Evolutionary conservation across 768 basidiomycete species (phyloP), one percentile per base, ranked within the genome.

Genomic region (Xerocomus spinulosus): DNA sequence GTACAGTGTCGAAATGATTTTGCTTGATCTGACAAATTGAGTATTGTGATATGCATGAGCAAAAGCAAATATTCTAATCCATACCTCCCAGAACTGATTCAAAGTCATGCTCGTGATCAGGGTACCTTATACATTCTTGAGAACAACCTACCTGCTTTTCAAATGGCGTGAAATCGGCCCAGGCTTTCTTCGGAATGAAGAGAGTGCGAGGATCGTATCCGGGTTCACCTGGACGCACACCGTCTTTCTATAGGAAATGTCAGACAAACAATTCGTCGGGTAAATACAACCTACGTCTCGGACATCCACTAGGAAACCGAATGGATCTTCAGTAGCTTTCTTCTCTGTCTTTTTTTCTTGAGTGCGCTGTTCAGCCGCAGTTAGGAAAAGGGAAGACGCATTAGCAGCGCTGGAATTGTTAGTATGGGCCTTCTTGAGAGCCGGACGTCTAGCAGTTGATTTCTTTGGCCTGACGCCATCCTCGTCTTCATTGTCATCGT

Each of bases 121-220:
- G 42, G 46, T 15, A 18, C 0, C 0, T 37, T 5, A 33, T 12
- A 10, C 17, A 20, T 29, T 10, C n/a, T 26, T 18, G 29, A 20
- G 48, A 44, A 15, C 10, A 39, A 33, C 66, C 62, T 26, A 79
- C 85, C 77, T 91, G 92, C 57, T 83, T 92, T 70, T 99, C 96
- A 62, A 99, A 99, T 0, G 94, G 92, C 2, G 93, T 95, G 59
- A 99, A 95, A 0, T 73, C 72, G 23, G 73, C 72, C 92, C 93
- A 95, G 0, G 83, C 81, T 35, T 71, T 76, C 24, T 76, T 67
- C 0, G 94, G 94, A 44, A 99, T 79, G 60, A 77, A 80, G 26
- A 98, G 66, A 0, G 96, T 96, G 41, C 94, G 74, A 6, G 90
- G 90, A 59, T 99, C 95, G 58, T 97, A 98, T 13, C 85, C 81